Percentiles rank a stretch among this genome's conserved stretches.
Conservation (phyloP, 2,329 filamentous ascomycete species). For the Lachnum nothofagi region DNA sequence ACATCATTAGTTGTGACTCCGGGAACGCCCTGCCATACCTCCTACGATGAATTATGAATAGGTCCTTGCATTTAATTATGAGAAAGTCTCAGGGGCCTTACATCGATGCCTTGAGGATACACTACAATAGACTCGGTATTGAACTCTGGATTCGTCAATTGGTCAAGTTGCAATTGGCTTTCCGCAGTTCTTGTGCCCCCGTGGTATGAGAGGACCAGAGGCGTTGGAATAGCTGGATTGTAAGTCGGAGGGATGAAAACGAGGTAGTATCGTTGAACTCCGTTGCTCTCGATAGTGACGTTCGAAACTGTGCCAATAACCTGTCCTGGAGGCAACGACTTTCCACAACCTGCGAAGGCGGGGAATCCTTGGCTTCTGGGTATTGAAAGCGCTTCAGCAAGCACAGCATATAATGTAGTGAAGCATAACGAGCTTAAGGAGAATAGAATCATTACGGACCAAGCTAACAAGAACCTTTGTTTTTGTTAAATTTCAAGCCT, state of each 20-base stretch:
- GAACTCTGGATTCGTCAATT: constrained; percentile 36
- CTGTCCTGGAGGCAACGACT: constrained; percentile 11
- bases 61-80: constrained; percentile 33
- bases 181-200: constrained; percentile 37
- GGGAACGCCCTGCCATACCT: constrained; percentile 39
- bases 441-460: too few relatives aligned
- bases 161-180: constrained; percentile 30
- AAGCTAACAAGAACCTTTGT: too few relatives aligned
- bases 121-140: constrained; percentile 36
- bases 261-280: constrained; percentile 33
- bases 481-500: too few relatives aligned
- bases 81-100: constrained; percentile 18
- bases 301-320: constrained; percentile 7
- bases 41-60: constrained; percentile 32
- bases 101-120: constrained; percentile 42
- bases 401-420: too few relatives aligned
- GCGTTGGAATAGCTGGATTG: constrained; percentile 20
- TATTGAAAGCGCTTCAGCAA: not conserved
- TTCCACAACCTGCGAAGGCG: constrained; percentile 9
- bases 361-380: not conserved
- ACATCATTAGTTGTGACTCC: constrained; percentile 39
- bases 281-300: constrained; percentile 15
- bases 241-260: constrained; percentile 38
- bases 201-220: constrained; percentile 45
- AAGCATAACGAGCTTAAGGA: too few relatives aligned